Evolutionary conservation across 2,329 filamentous ascomycete genomes (phyloP).

Genomic region (Diplodia corticola): DNA sequence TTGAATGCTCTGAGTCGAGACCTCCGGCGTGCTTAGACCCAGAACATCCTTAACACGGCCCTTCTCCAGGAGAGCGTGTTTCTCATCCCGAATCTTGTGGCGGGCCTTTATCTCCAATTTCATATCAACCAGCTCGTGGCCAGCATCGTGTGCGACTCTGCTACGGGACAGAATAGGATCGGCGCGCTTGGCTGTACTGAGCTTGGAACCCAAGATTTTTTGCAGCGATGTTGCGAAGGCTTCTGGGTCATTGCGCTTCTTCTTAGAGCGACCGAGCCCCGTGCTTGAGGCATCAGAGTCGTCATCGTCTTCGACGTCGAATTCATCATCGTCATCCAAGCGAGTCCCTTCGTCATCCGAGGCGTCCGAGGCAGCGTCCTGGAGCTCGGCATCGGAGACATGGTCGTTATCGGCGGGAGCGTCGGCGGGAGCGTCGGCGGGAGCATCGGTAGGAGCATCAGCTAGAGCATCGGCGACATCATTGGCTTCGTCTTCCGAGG

Average conservation of each 20-base stretch:
- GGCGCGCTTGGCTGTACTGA: constrained; percentile 74
- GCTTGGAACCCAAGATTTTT: constrained; percentile 88
- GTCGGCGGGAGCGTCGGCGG: constrained; percentile 26
- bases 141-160: constrained; percentile 69
- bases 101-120: constrained; percentile 81
- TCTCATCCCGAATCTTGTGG: constrained; percentile 76
- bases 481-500: constrained; percentile 21
- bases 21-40: constrained; percentile 55
- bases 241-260: constrained; percentile 87
- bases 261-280: constrained; percentile 49
- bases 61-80: constrained; percentile 76
- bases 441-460: too few species aligned
- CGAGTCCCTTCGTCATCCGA: constrained; percentile 36
- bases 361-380: constrained; percentile 38
- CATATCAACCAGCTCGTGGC: constrained; percentile 70
- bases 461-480: constrained; percentile 25
- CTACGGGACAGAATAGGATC: constrained; percentile 92
- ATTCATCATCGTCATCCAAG: constrained; percentile 35
- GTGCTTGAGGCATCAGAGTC: constrained; percentile 36
- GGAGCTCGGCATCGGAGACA: constrained; percentile 28
- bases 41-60: constrained; percentile 87
- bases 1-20: constrained; percentile 53
- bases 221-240: constrained; percentile 92
- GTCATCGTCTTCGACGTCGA: constrained; percentile 28
- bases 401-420: constrained; percentile 43